phyloP scores from a whole-genome alignment of 495 filamentous ascomycete species.

The Apiosordaria backusii region DNA sequence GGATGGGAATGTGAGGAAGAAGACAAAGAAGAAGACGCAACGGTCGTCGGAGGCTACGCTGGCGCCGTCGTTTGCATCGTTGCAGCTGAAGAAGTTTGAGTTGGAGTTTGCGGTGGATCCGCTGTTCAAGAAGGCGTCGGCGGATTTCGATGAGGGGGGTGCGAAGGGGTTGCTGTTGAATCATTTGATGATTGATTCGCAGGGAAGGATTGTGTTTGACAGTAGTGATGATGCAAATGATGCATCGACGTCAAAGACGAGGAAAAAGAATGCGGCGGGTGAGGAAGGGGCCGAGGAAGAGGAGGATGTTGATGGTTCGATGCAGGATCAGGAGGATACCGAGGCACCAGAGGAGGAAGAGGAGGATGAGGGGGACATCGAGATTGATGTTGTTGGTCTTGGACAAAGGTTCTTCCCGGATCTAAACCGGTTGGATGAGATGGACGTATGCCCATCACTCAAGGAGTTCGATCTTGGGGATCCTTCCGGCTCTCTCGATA shows the following conservation, averaged over 20 bases:
- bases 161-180: conserved; percentile 95
- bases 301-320: conserved; percentile 42
- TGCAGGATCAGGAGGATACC: conserved; percentile 13
- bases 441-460: conserved; percentile 92
- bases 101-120: conserved; percentile 96
- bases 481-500: conserved; percentile 75
- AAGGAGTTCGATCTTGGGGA: conserved; percentile 90
- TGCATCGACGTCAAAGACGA: conserved; percentile 38
- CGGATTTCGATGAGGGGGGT: conserved; percentile 97
- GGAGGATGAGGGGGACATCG: conserved; percentile 47
- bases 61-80: conserved; percentile 76
- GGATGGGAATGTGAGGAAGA: conserved; percentile 69
- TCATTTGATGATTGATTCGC: conserved; percentile 85
- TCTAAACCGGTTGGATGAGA: conserved; percentile 66
- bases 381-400: conserved; percentile 74
- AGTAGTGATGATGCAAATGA: conserved; percentile 89
- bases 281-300: conserved; percentile 49
- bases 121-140: conserved; percentile 96
- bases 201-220: conserved; percentile 94
- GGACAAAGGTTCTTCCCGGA: conserved; percentile 84
- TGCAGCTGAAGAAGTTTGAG: conserved; percentile 96
- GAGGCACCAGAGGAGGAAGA: conserved; percentile 37
- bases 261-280: conserved; percentile 42
- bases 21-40: conserved; percentile 69
- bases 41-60: conserved; percentile 89